Base-by-base conservation (phyloP, 352 stramenopile genomes). In the Aphanomyces invadans region DNA sequence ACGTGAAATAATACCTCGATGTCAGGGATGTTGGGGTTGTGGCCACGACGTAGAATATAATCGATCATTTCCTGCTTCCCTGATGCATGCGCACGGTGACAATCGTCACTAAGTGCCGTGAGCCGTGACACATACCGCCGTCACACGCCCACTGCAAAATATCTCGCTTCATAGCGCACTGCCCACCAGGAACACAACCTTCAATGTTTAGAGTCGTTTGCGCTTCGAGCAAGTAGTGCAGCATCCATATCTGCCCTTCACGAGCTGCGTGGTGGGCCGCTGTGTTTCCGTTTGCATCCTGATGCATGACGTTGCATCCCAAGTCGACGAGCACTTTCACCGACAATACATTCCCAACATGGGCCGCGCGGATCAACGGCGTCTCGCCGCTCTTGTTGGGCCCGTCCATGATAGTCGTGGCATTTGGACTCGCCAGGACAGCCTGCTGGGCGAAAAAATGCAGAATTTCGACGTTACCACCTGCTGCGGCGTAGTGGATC, bases 401-500 rank as follows among this genome's bases (percentile, higher is more conserved):
- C 1, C 75, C 75, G 39, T 91, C 77, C 45, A 90, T 64, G 23
- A 89, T 63, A 32, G 29, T 53, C 10, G 73, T 52, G 38, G 77
- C 25, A 1, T 38, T 33, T 2, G 75, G 72, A 2, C 61, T 54
- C 0, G 57, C 73, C 0, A 71, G 75, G 9, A 78, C 70, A 62
- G 82, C 76, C 56, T 93, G 83, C 74, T 93, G 85, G 56, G 90
- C 74, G 19, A 93, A 70, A 54, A 93, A 93, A 66, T 91, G 82
- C 65, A 90, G 72, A 46, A 85, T 90, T 68, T 87, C 80, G 42
- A 77, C 70, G 53, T 73, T 70, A 15, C 59, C 65, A 1, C 67
- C 73, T 4, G 74, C 76, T 12, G 82, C 82, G 26, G 80, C 78
- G 66, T 87, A 82, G 61, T 93, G 85, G 44, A 89, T 54, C 31